These are phyloP conservation scores for Lasiodiplodia sp. DNA, from an alignment of 2,329 filamentous ascomycete species.

Conservation along the genomic window DNA sequence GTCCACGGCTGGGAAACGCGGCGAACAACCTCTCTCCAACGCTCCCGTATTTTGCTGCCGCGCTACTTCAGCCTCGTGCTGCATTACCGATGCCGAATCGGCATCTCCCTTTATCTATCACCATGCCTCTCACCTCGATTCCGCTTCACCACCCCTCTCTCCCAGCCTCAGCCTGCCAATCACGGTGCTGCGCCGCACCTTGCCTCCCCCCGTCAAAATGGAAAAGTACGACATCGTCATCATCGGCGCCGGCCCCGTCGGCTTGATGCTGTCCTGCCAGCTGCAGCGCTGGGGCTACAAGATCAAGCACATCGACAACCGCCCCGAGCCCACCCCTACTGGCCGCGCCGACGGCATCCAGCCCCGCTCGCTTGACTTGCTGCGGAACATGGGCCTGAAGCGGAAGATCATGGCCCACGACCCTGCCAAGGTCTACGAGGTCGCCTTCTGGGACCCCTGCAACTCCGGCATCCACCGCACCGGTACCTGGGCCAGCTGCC, in stretches of 20 bases:
- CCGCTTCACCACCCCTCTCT: not conserved
- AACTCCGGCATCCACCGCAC: slow-evolving; percentile 65
- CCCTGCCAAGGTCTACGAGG: slow-evolving; percentile 82
- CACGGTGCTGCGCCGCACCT: slow-evolving; percentile 3
- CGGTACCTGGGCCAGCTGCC: slow-evolving; percentile 84
- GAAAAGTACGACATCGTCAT: slow-evolving; percentile 76
- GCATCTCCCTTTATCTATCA: slow-evolving; percentile 18
- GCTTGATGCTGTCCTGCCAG: slow-evolving; percentile 85
- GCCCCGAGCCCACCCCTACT: slow-evolving; percentile 82
- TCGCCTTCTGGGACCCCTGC: slow-evolving; percentile 70
- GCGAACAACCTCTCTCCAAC: not conserved
- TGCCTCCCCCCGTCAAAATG: slow-evolving; percentile 27
- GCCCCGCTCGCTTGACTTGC: slow-evolving; percentile 83
- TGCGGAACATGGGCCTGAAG: slow-evolving; percentile 90
- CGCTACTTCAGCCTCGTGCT: not conserved
- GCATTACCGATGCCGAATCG: slow-evolving; percentile 15
- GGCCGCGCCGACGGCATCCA: slow-evolving; percentile 93
- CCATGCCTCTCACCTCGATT: slow-evolving; percentile 1
- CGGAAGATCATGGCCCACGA: slow-evolving; percentile 85
- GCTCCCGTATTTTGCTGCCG: slow-evolving; percentile 16
- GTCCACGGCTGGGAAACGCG: slow-evolving; percentile 3
- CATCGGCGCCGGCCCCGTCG: slow-evolving; percentile 87
- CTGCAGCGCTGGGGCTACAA: slow-evolving; percentile 92
- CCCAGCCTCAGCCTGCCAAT: not conserved
- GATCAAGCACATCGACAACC: slow-evolving; percentile 94